These are phyloP conservation scores for Tolypocladium tropicale DNA, from an alignment of 2,329 filamentous ascomycete genomes.

Conservation along the genomic window DNA sequence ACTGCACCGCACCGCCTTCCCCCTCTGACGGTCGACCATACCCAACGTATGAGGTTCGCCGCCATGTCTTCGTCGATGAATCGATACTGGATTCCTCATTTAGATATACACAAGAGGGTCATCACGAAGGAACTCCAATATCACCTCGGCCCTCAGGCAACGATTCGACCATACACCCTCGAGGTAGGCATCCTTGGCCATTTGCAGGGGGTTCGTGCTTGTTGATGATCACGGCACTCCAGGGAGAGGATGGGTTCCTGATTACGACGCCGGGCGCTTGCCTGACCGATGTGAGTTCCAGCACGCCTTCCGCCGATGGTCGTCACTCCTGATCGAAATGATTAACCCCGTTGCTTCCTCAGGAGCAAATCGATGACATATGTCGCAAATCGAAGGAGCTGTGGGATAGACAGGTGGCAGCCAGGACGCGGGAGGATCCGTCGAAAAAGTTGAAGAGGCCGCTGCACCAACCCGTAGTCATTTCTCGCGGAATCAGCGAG, in stretches of 20 bases:
- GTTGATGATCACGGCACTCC: constrained; percentile 5
- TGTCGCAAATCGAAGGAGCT: constrained; percentile 48
- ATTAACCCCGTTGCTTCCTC: constrained; percentile 4
- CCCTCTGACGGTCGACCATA: neutral
- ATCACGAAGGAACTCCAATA: constrained; percentile 49
- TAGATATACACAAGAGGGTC: constrained; percentile 50
- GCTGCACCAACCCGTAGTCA: constrained; percentile 43
- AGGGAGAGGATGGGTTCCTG: constrained; percentile 53
- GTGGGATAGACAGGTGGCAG: constrained; percentile 45
- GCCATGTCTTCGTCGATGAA: constrained; percentile 31
- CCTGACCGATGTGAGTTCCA: constrained; percentile 45
- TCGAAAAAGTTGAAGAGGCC: constrained; percentile 45
- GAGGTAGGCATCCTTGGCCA: constrained; percentile 28
- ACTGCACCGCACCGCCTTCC: neutral
- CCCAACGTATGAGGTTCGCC: neutral
- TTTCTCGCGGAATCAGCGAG: constrained; percentile 18
- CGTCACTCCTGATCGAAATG: constrained; percentile 4
- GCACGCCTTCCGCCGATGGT: neutral
- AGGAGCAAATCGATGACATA: constrained; percentile 54
- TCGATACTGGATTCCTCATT: constrained; percentile 50
- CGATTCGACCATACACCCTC: constrained; percentile 45
- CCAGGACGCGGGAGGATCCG: constrained; percentile 32
- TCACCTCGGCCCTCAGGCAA: constrained; percentile 47
- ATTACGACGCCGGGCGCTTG: constrained; percentile 48
- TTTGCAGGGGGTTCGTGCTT: neutral